Evolutionary conservation across 768 basidiomycete genomes (phyloP).

Genomic region (Galerina sulciceps): DNA sequence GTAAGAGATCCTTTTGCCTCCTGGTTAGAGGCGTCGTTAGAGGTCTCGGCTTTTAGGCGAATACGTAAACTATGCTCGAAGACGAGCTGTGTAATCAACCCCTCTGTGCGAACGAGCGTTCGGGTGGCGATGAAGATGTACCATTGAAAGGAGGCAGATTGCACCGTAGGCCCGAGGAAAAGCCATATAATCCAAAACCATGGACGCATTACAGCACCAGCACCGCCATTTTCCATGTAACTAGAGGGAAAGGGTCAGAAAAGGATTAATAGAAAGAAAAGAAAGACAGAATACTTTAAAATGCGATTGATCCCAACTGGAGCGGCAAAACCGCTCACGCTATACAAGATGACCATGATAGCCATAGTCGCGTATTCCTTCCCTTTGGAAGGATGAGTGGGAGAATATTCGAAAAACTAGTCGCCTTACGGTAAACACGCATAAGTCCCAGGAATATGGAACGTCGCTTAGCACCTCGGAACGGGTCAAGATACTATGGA

Average conservation of each 20-base stretch:
- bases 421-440: conserved; percentile 33
- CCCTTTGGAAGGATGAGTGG: conserved; percentile 12
- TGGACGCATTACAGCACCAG: conserved; percentile 54
- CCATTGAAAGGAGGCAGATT: conserved; percentile 52
- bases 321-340: conserved; percentile 32
- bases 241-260: conserved; percentile 29
- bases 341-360: conserved; percentile 30
- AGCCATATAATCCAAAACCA: conserved; percentile 71
- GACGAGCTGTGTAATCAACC: conserved; percentile 42
- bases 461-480: conserved; percentile 38
- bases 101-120: conserved; percentile 45
- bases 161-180: conserved; percentile 50
- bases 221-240: conserved; percentile 58
- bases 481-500: conserved; percentile 41
- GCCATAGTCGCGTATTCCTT: conserved; percentile 34
- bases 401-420: neutral
- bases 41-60: conserved; percentile 51
- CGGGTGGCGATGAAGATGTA: conserved; percentile 56
- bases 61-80: conserved; percentile 59
- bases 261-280: neutral
- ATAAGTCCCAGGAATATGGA: conserved; percentile 53
- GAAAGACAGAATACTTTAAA: conserved; percentile 29
- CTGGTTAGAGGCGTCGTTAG: neutral
- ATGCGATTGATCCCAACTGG: conserved; percentile 47
- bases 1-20: neutral